Conservation (phyloP, 2,329 filamentous ascomycete genomes). For the Chaetothyriales sp. region DNA sequence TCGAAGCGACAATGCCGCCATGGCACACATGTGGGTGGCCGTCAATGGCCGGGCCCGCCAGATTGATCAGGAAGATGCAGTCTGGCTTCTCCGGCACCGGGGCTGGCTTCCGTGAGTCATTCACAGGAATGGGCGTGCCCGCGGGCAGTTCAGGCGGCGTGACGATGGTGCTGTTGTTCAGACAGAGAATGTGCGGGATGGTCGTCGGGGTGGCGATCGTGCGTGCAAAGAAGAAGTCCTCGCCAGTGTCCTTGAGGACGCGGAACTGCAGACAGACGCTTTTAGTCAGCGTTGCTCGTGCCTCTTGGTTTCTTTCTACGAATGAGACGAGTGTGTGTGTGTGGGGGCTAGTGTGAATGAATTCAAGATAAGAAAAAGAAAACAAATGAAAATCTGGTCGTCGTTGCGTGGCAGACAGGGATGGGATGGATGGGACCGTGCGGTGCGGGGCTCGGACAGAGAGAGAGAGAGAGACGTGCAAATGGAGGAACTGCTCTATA, state of each 20-base stretch:
- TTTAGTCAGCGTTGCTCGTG: not conserved
- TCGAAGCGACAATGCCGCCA: constrained; percentile 26
- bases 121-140: constrained; percentile 2
- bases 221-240: constrained; percentile 29
- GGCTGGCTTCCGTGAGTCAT: not conserved
- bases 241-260: constrained; percentile 25
- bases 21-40: constrained; percentile 27
- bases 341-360: no score
- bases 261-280: constrained; percentile 17
- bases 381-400: no score
- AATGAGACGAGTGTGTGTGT: no score
- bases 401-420: not conserved
- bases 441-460: not conserved
- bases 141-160: constrained; percentile 12
- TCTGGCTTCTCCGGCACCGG: constrained; percentile 20
- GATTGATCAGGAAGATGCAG: constrained; percentile 23
- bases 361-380: no score
- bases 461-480: not conserved
- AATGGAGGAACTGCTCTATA: constrained; percentile 27
- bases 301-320: not conserved
- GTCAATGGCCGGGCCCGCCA: constrained; percentile 24
- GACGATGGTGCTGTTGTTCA: constrained; percentile 22
- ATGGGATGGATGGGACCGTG: not conserved
- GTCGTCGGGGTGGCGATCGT: constrained; percentile 26
- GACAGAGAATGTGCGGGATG: constrained; percentile 27